These are phyloP conservation scores for Capsicum pubescens DNA, from an alignment of 257 asterid genomes.

Conservation along the genomic window DNA sequence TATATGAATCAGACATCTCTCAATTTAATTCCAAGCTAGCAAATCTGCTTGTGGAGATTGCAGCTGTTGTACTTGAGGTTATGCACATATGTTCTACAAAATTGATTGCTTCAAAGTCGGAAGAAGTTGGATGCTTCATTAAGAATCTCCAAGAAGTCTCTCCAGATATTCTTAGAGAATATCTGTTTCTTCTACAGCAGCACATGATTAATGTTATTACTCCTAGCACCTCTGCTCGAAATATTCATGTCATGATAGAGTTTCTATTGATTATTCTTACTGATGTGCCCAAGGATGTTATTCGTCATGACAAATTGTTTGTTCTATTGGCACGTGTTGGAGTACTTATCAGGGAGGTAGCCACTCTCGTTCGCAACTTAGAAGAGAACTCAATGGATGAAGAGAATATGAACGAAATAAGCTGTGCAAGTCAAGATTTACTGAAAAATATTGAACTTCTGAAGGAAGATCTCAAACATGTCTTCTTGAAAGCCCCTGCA, in stretches of 20 bases:
- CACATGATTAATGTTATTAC: not conserved
- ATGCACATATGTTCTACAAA: too few relatives aligned
- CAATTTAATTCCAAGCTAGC: too few relatives aligned
- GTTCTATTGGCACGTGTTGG: not conserved
- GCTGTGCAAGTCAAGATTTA: not conserved
- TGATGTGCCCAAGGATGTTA: not conserved
- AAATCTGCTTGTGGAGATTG: too few relatives aligned
- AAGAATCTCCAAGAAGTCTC: not conserved
- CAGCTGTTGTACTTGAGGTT: too few relatives aligned
- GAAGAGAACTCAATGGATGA: not conserved
- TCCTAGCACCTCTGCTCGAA: rapidly evolving
- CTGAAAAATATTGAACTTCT: not conserved
- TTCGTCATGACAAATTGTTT: not conserved
- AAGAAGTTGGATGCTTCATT: not conserved
- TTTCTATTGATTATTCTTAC: conserved; percentile 9
- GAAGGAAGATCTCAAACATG: not conserved
- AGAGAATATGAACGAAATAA: not conserved
- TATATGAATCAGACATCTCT: too few relatives aligned
- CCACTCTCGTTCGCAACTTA: not conserved
- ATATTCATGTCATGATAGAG: not conserved
- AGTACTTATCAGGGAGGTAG: not conserved
- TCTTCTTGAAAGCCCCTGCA: not conserved
- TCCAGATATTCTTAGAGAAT: not conserved
- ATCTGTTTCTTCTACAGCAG: not conserved
- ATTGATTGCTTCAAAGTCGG: too few relatives aligned